Percentiles rank a stretch among this genome's conserved stretches.
These are phyloP conservation scores for Ceratocystis cubensis DNA, from an alignment of 2,329 filamentous ascomycete species.

Conservation along the genomic window DNA sequence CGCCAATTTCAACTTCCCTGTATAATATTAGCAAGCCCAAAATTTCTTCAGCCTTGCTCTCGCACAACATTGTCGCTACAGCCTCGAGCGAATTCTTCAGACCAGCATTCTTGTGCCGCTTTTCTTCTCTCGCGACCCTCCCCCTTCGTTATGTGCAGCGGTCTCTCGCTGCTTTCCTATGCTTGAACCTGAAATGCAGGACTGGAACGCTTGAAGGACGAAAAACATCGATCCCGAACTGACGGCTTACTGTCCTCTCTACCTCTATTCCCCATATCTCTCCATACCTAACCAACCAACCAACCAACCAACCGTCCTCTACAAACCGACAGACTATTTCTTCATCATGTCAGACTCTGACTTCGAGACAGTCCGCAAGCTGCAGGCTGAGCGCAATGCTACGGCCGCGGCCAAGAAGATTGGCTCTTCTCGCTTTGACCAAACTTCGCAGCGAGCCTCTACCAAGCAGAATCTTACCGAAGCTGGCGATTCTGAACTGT, in stretches of 20 bases:
- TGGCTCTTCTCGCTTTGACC: conserved; percentile 66
- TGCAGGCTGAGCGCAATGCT: conserved; percentile 87
- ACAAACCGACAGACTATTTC: conserved; percentile 20
- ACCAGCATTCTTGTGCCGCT: conserved; percentile 23
- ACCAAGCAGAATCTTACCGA: conserved; percentile 89
- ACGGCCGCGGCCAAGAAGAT: conserved; percentile 60
- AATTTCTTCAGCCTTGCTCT: conserved; percentile 21
- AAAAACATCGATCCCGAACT: conserved; percentile 18
- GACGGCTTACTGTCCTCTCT: conserved; percentile 1
- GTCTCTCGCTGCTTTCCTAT: conserved; percentile 20
- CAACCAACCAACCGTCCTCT: not conserved
- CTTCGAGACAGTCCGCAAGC: conserved; percentile 74
- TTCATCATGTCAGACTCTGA: conserved; percentile 60
- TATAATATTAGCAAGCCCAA: conserved; percentile 20
- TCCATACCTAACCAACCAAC: too few relatives aligned
- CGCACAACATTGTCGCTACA: conserved; percentile 25
- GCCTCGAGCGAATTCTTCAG: conserved; percentile 25
- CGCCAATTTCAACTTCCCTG: conserved; percentile 21
- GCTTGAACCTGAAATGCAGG: conserved; percentile 21
- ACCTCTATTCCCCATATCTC: not conserved
- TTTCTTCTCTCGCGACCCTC: conserved; percentile 26
- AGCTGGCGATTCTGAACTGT: conserved; percentile 75
- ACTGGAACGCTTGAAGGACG: conserved; percentile 21
- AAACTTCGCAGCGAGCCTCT: conserved; percentile 64
- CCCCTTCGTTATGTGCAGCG: conserved; percentile 25